These are phyloP conservation scores for Alopecurus myosuroides DNA, from an alignment of 176 grass and related monocot species.

Conservation along the genomic window DNA sequence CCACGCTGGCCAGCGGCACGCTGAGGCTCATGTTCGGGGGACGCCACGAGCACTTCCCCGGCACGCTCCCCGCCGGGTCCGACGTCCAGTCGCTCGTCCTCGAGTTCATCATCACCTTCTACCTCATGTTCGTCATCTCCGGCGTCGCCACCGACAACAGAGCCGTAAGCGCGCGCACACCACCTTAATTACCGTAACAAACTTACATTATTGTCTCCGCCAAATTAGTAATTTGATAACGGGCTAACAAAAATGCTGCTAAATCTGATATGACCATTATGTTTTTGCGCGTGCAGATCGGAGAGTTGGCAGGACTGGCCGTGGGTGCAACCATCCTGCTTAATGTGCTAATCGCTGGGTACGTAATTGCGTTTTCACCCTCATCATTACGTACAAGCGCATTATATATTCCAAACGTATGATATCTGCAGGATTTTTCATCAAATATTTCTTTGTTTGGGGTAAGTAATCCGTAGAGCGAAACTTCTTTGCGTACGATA, in stretches of 20 bases:
- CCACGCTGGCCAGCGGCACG: conserved; percentile 57
- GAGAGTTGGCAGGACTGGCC: conserved; percentile 66
- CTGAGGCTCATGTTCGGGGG: conserved; percentile 72
- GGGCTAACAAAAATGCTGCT: not conserved
- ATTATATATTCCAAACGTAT: not conserved
- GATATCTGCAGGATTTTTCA: not conserved
- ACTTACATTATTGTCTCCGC: not conserved
- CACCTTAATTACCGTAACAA: no score
- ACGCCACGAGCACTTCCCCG: conserved; percentile 51
- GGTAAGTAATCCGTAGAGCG: no score
- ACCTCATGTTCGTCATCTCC: conserved; percentile 95
- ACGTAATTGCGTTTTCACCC: not conserved
- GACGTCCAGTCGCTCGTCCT: conserved; percentile 69
- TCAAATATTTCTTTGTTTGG: not conserved
- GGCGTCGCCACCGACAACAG: conserved; percentile 81
- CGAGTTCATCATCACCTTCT: conserved; percentile 82
- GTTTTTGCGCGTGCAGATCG: conserved; percentile 42
- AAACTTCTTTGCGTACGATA: no score
- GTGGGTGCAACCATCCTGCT: conserved; percentile 74
- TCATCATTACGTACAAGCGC: not conserved
- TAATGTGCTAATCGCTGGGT: conserved; percentile 82
- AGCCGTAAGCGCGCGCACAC: no score
- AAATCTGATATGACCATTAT: not conserved
- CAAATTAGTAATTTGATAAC: not conserved
- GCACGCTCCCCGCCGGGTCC: conserved; percentile 55